Conservation (phyloP, 2,329 filamentous ascomycete genomes). For the Plectosphaerella cucumerina region DNA sequence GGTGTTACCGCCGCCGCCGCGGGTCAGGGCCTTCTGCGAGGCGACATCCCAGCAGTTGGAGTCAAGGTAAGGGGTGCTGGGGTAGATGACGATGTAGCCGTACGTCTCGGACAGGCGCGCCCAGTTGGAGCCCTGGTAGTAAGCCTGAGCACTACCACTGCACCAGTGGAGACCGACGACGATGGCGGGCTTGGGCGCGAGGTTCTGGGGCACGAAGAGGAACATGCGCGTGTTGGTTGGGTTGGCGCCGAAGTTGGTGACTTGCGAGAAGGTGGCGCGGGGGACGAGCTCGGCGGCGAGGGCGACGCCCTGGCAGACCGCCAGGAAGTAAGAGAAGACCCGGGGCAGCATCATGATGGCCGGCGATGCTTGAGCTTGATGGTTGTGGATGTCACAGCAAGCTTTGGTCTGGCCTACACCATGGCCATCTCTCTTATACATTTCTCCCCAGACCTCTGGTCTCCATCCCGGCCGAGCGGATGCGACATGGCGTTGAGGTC, state of each 20-base stretch:
- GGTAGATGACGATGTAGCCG: constrained; percentile 51
- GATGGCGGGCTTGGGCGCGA: constrained; percentile 39
- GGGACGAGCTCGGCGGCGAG: constrained; percentile 9
- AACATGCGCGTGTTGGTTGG: constrained; percentile 12
- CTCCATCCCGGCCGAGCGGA: too few relatives aligned
- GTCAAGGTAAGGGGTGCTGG: constrained; percentile 30
- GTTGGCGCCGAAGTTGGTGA: constrained; percentile 10
- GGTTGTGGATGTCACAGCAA: too few relatives aligned
- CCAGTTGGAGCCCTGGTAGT: constrained; percentile 47
- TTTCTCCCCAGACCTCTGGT: too few relatives aligned
- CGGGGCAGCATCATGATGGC: background rate
- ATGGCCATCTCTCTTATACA: too few relatives aligned
- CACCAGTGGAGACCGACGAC: constrained; percentile 56
- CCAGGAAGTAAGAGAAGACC: background rate
- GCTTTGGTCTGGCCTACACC: too few relatives aligned
- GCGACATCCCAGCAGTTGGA: constrained; percentile 56
- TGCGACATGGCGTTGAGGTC: too few relatives aligned
- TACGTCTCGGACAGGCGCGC: constrained; percentile 47
- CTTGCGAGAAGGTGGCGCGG: constrained; percentile 11
- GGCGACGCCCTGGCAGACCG: background rate
- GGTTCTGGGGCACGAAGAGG: constrained; percentile 29
- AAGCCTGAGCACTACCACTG: constrained; percentile 48
- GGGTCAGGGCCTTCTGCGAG: constrained; percentile 42
- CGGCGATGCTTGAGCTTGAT: background rate
- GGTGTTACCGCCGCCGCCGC: constrained; percentile 46